Base-by-base conservation (phyloP, 768 basidiomycete genomes). In the Infundibulicybe gibba region DNA sequence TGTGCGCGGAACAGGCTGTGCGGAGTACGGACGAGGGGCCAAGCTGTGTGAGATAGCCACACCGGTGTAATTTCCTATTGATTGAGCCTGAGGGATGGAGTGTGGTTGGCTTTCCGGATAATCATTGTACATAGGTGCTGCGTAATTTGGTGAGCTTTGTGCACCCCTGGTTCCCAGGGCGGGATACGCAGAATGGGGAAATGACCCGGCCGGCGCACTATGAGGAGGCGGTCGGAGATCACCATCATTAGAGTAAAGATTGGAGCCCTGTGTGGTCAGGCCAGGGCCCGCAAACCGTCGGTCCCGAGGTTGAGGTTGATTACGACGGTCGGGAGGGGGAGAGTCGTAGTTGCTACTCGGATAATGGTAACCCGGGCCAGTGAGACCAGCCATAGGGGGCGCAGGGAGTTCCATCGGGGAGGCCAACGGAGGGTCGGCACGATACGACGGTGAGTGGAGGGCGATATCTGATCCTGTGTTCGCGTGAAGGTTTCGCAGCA, bases 401-500 rank as follows among this genome's bases (percentile, higher is more conserved):
- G 62, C 67, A 9, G 71, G 73, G 32, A 72, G 58, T 46, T 74
- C 69, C 62, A 71, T 61, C 14, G 59, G 50, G n/a, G 64, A 41
- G 25, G 65, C 52, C 12, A 65, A 54, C 13, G 54, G 44, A 14
- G 56, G 46, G 15, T 66, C 63, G 17, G 65, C 54, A 37, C 56
- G 62, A 48, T 72, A 70, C 15, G 61, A 54, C 2, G 71, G 72
- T 1, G 69, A 64, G 40, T 65, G 66, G 32, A 73, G 56, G 34
- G 50, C 55, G 47, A 73, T 53, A 43, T 71, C 68, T 9, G 66
- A 53, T 16, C 64, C 63, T 16, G 56, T 51, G 37, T 57, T 60
- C 9, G 59, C 54, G 40, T 64, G 70, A 30, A 84, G 61, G 42
- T 68, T 75, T 49, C 71, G 72, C 20, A 85, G 64, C 41, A 85